phyloP scores from a whole-genome alignment of 495 filamentous ascomycete species.

The Letharia columbiana region DNA sequence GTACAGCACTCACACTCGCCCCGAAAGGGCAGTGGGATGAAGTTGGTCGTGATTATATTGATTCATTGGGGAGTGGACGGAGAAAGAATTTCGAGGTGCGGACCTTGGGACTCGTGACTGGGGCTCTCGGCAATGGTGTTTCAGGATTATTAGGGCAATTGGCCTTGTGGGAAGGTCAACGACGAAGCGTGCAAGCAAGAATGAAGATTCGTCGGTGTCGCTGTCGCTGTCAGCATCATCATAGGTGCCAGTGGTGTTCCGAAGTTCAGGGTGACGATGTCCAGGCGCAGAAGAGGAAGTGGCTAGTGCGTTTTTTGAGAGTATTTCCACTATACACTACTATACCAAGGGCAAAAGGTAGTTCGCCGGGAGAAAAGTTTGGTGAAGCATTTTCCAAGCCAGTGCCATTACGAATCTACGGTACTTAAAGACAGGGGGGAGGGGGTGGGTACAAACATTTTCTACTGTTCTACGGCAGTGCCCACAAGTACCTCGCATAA shows the following conservation, averaged over 20 bases:
- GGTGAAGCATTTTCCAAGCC: background rate
- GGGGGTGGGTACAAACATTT: background rate
- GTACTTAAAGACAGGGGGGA: no score
- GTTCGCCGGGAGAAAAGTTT: constrained; percentile 2
- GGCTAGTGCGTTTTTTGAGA: background rate
- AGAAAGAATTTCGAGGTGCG: background rate
- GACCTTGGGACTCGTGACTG: background rate
- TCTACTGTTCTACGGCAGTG: background rate
- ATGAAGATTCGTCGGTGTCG: background rate
- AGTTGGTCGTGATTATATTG: background rate
- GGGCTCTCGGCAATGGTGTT: constrained; percentile 7
- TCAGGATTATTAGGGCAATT: background rate
- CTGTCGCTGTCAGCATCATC: background rate
- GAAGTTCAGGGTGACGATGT: background rate
- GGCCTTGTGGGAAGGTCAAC: background rate
- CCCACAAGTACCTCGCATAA: background rate
- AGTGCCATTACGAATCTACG: background rate
- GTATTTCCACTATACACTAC: background rate
- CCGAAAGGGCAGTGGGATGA: background rate
- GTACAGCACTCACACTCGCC: background rate
- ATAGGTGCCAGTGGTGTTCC: background rate
- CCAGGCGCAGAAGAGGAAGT: background rate
- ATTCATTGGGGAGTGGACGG: background rate
- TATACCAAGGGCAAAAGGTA: background rate
- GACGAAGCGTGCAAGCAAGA: background rate